Base-by-base conservation (phyloP, 2,329 filamentous ascomycete genomes). In the Aureobasidium vineae region DNA sequence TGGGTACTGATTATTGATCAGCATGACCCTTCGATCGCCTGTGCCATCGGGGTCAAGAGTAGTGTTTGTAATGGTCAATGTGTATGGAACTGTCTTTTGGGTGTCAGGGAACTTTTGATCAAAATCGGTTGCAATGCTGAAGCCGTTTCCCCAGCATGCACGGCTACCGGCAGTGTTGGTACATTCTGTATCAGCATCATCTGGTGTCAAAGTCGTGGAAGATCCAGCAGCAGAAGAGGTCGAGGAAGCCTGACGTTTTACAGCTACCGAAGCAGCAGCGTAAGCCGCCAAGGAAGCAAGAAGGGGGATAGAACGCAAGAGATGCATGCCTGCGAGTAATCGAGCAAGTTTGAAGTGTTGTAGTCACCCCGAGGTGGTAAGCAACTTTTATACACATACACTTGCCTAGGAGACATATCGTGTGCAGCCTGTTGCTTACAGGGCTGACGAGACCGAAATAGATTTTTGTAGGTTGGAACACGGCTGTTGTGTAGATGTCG, bases 1-100 rank as follows among this genome's bases (percentile, higher is more conserved):
- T 0, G 89, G 89, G 67, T 85, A 88, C 47, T 85, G 82, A 6
- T 84, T 84, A 72, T 89, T 88, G 72, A 90, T 79, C 38, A 89
- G 79, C 66, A 79, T 66, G 19, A 71, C 76, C 71, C 69, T 69
- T 15, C 60, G 41, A 63, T 67, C 64, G 36, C 61, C 61, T 15
- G 68, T 66, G 65, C 82, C 82, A 74, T 83, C 82, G 0, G 79
- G 80, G 8, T 79, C 72, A 64, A 80, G 67, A 10, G 79, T 81
- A 1, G 71, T 74, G 65, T 81, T 79, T 7, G 77, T 76, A 64
- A 82, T 76, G n/a, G 78, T 75, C 40, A 81, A 73, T 52, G 77
- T 75, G 67, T 82, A 83, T 15, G 65, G 66, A 10, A 75, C 73
- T 10, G 73, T 75, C 15, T 68, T 67, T n/a, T 73, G 73, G 8